Conservation (phyloP, 352 stramenopile species). For the Elongisporangium anandrum region DNA sequence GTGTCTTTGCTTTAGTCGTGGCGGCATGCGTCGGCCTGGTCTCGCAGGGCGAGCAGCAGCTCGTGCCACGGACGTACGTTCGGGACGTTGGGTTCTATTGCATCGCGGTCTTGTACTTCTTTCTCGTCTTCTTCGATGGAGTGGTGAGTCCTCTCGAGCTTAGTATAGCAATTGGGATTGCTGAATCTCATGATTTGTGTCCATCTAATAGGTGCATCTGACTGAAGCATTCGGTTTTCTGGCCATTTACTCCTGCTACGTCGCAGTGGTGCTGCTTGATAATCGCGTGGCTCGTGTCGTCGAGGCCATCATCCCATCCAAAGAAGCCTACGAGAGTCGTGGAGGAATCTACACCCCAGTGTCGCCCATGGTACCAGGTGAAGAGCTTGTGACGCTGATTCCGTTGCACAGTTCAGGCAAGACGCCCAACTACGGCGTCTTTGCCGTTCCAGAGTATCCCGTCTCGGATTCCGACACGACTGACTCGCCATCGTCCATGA, state of each 20-base stretch:
- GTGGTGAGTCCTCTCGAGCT: conserved; percentile 12
- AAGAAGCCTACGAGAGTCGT: conserved; percentile 10
- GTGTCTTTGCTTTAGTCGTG: conserved; percentile 28
- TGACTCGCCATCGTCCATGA: conserved; percentile 34
- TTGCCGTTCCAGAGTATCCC: conserved; percentile 21
- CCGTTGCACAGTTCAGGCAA: conserved; percentile 4
- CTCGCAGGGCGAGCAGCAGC: conserved; percentile 62
- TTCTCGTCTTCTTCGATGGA: conserved; percentile 68
- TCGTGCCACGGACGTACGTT: conserved; percentile 72
- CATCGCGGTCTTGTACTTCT: conserved; percentile 59
- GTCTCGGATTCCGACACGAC: conserved; percentile 57
- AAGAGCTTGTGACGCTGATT: background rate
- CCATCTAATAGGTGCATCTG: conserved; percentile 34
- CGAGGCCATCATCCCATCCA: conserved; percentile 18
- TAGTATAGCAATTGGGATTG: too few relatives aligned
- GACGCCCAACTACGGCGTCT: conserved; percentile 25
- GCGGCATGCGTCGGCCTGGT: conserved; percentile 64
- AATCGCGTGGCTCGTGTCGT: conserved; percentile 12
- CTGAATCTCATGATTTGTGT: background rate
- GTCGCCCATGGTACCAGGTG: background rate
- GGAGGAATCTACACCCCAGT: background rate
- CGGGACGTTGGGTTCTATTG: conserved; percentile 78
- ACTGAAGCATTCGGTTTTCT: conserved; percentile 66
- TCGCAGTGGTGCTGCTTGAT: conserved; percentile 58
- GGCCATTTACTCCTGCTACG: conserved; percentile 64